Conservation (phyloP, 164 flowering plant genomes). For the Tetracentron sinense region DNA sequence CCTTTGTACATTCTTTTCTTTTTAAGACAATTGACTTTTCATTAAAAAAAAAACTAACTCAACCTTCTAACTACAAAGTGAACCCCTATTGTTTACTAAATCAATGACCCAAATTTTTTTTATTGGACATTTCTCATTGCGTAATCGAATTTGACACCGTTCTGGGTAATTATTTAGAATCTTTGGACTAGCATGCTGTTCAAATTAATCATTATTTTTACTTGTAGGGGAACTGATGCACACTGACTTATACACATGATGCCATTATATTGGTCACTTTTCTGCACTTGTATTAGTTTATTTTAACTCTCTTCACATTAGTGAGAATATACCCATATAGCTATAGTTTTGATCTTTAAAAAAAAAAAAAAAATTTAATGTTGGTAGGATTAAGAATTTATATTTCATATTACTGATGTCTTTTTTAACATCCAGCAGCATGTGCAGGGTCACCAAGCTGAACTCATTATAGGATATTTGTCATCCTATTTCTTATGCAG, state of each 20-base stretch:
- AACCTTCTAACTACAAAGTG: neutral
- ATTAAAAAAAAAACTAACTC: too few relatives aligned
- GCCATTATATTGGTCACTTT: neutral
- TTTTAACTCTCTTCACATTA: neutral
- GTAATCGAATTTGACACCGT: too few relatives aligned
- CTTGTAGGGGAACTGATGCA: neutral
- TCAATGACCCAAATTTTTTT: neutral
- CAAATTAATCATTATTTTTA: neutral
- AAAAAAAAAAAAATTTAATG: neutral
- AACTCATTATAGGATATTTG: slow-evolving; percentile 30
- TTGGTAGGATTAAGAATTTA: neutral
- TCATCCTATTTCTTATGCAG: slow-evolving; percentile 40
- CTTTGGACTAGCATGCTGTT: neutral
- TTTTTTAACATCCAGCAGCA: slow-evolving; percentile 10
- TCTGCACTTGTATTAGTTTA: too few relatives aligned
- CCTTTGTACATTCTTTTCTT: too few relatives aligned
- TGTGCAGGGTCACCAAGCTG: slow-evolving; percentile 45
- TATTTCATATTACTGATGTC: neutral
- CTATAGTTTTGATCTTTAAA: neutral
- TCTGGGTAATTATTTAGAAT: neutral
- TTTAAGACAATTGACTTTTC: too few relatives aligned
- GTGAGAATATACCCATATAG: neutral
- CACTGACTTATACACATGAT: neutral
- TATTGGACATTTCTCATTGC: neutral
- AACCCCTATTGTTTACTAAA: too few relatives aligned